Evolutionary conservation across 176 grass and related monocot genomes (phyloP).

Genomic region (Pharus latifolius): DNA sequence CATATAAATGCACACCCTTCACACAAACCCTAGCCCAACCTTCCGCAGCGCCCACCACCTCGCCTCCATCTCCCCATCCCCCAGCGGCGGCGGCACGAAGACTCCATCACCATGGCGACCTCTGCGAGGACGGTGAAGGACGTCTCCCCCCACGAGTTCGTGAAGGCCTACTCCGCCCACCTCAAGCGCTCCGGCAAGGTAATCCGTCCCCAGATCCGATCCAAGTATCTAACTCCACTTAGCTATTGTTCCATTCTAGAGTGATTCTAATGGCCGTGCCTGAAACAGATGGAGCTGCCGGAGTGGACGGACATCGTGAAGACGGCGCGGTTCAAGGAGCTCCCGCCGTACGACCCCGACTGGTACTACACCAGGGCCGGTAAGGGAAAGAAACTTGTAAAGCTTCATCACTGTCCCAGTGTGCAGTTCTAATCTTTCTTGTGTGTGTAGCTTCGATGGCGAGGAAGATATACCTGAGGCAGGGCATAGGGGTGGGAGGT

Average conservation of each 20-base stretch:
- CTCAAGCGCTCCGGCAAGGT: constrained; percentile 63
- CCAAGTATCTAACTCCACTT: too few species aligned
- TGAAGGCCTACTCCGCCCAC: constrained; percentile 51
- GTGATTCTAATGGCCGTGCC: too few species aligned
- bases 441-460: constrained; percentile 38
- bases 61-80: neutral
- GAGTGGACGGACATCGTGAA: constrained; percentile 71
- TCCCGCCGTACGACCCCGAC: constrained; percentile 53
- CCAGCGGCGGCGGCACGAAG: neutral
- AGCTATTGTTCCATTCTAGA: too few species aligned
- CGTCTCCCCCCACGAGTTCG: constrained; percentile 45
- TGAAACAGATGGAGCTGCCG: constrained; percentile 71
- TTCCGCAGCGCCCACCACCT: neutral
- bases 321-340: constrained; percentile 62
- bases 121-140: constrained; percentile 45
- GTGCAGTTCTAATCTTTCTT: neutral
- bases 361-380: constrained; percentile 73
- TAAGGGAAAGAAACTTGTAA: neutral
- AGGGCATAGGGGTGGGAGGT: constrained; percentile 59
- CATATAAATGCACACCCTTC: neutral
- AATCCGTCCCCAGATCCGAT: neutral
- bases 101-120: neutral
- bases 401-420: too few species aligned
- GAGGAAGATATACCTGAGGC: constrained; percentile 54
- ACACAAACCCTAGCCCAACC: constrained; percentile 5